Conservation (phyloP, 768 basidiomycete genomes). For the Hypholoma sublateritium region DNA sequence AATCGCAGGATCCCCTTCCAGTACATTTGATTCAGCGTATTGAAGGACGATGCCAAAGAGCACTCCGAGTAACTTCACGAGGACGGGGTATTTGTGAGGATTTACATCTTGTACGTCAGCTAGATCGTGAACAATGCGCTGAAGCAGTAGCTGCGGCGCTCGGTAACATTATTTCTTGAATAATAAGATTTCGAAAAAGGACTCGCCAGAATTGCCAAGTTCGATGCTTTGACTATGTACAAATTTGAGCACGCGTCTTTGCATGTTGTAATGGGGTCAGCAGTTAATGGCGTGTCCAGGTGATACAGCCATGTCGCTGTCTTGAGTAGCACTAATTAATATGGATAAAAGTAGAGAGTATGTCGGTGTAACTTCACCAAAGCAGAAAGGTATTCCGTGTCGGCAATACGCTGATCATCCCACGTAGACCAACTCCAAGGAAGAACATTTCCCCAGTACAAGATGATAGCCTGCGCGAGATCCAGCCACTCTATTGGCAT, state of each 20-base stretch:
- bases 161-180: too few species aligned
- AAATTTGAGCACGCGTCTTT: conserved; percentile 10
- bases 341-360: background rate
- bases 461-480: conserved; percentile 44
- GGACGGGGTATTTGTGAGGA: background rate
- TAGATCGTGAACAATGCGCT: too few species aligned
- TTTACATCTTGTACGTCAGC: background rate
- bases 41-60: conserved; percentile 27
- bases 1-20: conserved; percentile 8
- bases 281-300: background rate
- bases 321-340: conserved; percentile 37
- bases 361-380: conserved; percentile 39
- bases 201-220: conserved; percentile 14
- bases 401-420: conserved; percentile 49
- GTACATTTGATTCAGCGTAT: conserved; percentile 19
- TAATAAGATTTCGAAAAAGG: background rate
- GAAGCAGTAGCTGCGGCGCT: too few species aligned
- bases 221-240: conserved; percentile 12
- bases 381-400: conserved; percentile 46
- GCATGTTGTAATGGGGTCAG: background rate
- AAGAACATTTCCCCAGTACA: conserved; percentile 56
- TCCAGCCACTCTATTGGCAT: conserved; percentile 16
- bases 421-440: conserved; percentile 70
- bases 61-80: conserved; percentile 26
- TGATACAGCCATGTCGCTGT: conserved; percentile 5